phyloP scores from a whole-genome alignment of 2,329 filamentous ascomycete species.

The Calycina marina region DNA sequence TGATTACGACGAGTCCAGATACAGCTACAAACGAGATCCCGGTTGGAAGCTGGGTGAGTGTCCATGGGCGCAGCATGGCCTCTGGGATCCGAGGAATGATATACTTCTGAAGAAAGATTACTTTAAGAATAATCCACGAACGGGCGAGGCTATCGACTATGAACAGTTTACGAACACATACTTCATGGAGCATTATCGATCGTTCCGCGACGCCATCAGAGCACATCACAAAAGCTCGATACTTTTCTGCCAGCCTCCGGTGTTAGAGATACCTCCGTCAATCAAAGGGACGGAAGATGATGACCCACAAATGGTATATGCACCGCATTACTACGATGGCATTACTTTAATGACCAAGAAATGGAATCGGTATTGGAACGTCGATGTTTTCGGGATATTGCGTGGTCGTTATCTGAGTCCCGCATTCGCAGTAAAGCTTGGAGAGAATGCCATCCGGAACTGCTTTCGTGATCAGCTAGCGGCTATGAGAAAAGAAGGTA shows the following conservation, averaged over 20 bases:
- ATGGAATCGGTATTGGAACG: slow-evolving; percentile 96
- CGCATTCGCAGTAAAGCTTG: slow-evolving; percentile 82
- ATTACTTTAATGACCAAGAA: slow-evolving; percentile 96
- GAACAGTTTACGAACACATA: slow-evolving; percentile 81
- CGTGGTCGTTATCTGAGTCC: slow-evolving; percentile 80
- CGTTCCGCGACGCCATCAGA: slow-evolving; percentile 61
- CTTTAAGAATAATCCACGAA: slow-evolving; percentile 65
- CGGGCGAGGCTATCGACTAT: slow-evolving; percentile 62
- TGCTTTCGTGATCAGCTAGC: slow-evolving; percentile 80
- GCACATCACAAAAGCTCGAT: slow-evolving; percentile 65
- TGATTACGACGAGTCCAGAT: slow-evolving; percentile 74
- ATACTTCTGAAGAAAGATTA: slow-evolving; percentile 72
- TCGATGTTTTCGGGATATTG: slow-evolving; percentile 85
- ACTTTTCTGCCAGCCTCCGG: slow-evolving; percentile 81
- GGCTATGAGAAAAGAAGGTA: slow-evolving; percentile 70
- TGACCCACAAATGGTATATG: slow-evolving; percentile 79
- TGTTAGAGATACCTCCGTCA: slow-evolving; percentile 76
- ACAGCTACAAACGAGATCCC: slow-evolving; percentile 79
- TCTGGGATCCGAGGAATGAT: slow-evolving; percentile 78
- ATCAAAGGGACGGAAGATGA: slow-evolving; percentile 84
- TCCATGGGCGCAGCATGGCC: slow-evolving; percentile 89
- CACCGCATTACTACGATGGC: slow-evolving; percentile 93
- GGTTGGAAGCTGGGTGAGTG: slow-evolving; percentile 91
- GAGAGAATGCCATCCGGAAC: slow-evolving; percentile 86
- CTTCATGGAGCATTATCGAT: slow-evolving; percentile 75